Percentiles rank a stretch among this genome's conserved stretches.
phyloP scores from a whole-genome alignment of 2,329 filamentous ascomycete genomes.

The Ascochyta koolunga region DNA sequence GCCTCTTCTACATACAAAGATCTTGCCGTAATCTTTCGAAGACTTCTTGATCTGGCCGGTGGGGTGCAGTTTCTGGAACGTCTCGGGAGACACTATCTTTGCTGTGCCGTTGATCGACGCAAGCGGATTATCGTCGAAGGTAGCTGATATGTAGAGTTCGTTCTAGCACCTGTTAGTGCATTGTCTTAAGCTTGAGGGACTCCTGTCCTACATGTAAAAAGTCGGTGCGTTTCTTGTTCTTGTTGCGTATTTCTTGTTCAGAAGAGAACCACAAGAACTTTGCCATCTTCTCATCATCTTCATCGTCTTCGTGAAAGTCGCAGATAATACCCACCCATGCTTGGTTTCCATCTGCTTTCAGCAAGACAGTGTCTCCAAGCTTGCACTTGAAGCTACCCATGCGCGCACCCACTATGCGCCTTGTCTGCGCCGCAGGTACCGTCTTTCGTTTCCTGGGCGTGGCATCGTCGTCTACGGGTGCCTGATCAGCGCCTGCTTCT shows the following conservation, averaged over 20 bases:
- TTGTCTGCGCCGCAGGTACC: constrained; percentile 28
- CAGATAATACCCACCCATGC: constrained; percentile 92
- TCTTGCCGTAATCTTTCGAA: constrained; percentile 78
- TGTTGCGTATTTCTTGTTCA: constrained; percentile 85
- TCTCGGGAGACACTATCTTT: constrained; percentile 73
- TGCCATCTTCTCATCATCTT: constrained; percentile 71
- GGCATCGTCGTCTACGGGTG: constrained; percentile 27
- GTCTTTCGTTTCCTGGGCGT: constrained; percentile 44
- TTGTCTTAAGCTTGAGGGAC: background rate
- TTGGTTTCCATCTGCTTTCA: constrained; percentile 89
- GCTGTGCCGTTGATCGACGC: constrained; percentile 91
- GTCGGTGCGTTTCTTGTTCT: constrained; percentile 80
- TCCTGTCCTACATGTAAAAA: constrained; percentile 65
- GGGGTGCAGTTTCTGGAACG: constrained; percentile 73
- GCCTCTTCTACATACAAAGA: constrained; percentile 87
- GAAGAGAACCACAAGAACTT: constrained; percentile 97
- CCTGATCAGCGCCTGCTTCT: constrained; percentile 26
- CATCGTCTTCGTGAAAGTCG: constrained; percentile 72
- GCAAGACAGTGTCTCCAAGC: constrained; percentile 81
- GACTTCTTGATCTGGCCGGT: constrained; percentile 74
- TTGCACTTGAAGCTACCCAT: constrained; percentile 82
- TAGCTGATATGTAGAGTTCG: constrained; percentile 88
- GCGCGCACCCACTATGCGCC: constrained; percentile 76
- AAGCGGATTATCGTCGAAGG: constrained; percentile 86
- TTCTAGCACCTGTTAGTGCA: constrained; percentile 60